Percentiles rank a stretch among this genome's conserved stretches.
Evolutionary conservation across 148 eudicot species (phyloP).

Genomic region (Rhododendron griersonianum): DNA sequence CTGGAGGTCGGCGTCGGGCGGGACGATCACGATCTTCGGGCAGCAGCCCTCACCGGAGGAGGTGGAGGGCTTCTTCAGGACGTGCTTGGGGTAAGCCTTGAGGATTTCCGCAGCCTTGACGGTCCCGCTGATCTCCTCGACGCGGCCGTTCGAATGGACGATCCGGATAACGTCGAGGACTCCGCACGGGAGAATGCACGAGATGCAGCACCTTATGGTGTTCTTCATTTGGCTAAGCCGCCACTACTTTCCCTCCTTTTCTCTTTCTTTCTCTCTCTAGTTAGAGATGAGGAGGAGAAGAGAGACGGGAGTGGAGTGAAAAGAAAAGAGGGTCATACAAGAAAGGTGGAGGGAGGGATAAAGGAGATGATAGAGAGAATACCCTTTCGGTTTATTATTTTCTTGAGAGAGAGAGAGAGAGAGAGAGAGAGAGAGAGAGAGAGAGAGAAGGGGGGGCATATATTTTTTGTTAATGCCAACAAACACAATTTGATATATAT

Average conservation of each 20-base stretch:
- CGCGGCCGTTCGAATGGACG: slow-evolving; percentile 71
- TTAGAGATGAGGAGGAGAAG: neutral
- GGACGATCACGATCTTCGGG: slow-evolving; percentile 53
- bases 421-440: neutral
- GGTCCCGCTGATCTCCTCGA: slow-evolving; percentile 62
- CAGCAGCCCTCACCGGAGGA: slow-evolving; percentile 25
- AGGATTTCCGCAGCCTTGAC: slow-evolving; percentile 57
- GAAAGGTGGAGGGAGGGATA: neutral
- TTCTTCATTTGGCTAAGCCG: slow-evolving; percentile 31
- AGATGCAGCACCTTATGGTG: slow-evolving; percentile 74
- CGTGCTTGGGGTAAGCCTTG: slow-evolving; percentile 63
- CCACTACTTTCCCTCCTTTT: neutral
- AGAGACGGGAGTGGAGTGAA: neutral
- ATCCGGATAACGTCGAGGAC: slow-evolving; percentile 79
- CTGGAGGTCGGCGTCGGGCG: slow-evolving; percentile 67
- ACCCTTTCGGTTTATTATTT: neutral
- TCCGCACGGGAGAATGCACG: slow-evolving; percentile 92
- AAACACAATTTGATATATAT: neutral
- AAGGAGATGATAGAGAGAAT: neutral
- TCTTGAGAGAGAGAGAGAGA: neutral
- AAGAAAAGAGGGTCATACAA: neutral
- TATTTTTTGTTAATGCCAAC: neutral
- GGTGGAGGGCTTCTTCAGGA: slow-evolving; percentile 58
- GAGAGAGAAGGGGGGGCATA: neutral
- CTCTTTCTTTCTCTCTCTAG: slow-evolving; percentile 1